Evolutionary conservation across 441 rosid species (phyloP).

Genomic region (Iberis amara): DNA sequence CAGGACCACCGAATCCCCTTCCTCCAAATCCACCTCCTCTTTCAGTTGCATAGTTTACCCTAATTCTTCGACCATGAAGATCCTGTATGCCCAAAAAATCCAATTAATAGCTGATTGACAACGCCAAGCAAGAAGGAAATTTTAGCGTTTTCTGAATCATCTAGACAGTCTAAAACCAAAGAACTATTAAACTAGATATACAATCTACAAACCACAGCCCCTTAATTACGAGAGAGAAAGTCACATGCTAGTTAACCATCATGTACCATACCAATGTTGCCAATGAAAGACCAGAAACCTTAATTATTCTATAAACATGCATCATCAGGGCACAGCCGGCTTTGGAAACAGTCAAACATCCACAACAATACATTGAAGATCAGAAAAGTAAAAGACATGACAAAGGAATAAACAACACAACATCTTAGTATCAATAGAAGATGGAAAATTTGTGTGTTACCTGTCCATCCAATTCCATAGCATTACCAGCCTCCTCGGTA

Average conservation of each 20-base stretch:
- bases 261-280: no score
- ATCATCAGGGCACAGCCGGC: no score
- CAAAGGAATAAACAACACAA: background rate
- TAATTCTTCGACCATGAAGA: constrained; percentile 67
- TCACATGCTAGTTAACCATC: no score
- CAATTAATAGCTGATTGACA: background rate
- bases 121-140: background rate
- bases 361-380: no score
- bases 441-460: constrained; percentile 31
- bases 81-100: constrained; percentile 38
- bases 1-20: constrained; percentile 13
- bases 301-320: no score
- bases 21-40: constrained; percentile 34
- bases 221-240: no score
- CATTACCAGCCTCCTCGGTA: constrained; percentile 69
- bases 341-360: no score
- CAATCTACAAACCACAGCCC: no score
- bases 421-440: background rate
- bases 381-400: constrained; percentile 6
- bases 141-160: background rate
- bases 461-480: constrained; percentile 91
- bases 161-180: no score
- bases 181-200: no score
- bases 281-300: no score
- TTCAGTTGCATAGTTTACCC: constrained; percentile 75